A percentile compares a stretch with the other conserved stretches of the same genome.
These are phyloP conservation scores for Syncephalastrum sp. DNA, from an alignment of 371 early-diverging fungal species.

Conservation along the genomic window DNA sequence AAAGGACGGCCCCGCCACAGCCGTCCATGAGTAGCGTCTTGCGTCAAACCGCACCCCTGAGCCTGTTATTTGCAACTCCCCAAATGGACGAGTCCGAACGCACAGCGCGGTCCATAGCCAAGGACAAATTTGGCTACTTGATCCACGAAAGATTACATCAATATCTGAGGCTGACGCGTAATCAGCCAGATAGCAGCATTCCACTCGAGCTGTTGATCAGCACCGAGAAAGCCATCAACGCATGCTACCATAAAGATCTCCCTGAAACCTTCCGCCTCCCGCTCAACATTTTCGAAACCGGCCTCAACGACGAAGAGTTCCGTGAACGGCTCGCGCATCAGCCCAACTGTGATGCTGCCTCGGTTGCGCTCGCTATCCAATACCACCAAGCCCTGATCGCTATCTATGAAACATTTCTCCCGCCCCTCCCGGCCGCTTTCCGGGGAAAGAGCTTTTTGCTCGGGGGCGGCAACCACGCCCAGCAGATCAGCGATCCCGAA, in stretches of 20 bases:
- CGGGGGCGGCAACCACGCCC: conserved; percentile 1
- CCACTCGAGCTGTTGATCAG: conserved; percentile 24
- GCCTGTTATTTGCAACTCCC: conserved; percentile 1
- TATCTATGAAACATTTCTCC: conserved; percentile 35
- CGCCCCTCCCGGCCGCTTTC: conserved; percentile 13
- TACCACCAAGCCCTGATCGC: conserved; percentile 27
- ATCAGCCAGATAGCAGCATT: conserved; percentile 16
- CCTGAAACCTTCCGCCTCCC: conserved; percentile 20
- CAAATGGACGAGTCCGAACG: conserved; percentile 24
- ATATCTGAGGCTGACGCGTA: conserved; percentile 23
- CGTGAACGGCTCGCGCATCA: conserved; percentile 20
- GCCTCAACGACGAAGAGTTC: conserved; percentile 26
- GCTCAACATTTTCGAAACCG: conserved; percentile 27
- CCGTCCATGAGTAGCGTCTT: conserved; percentile 4
- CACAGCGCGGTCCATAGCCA: conserved; percentile 20
- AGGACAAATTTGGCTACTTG: conserved; percentile 15
- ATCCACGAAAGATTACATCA: conserved; percentile 11
- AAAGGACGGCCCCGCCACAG: not conserved
- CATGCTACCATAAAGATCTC: conserved; percentile 20
- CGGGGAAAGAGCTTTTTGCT: not conserved
- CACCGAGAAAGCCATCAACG: conserved; percentile 26
- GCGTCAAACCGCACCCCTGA: no score
- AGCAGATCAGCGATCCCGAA: not conserved
- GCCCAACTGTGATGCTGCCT: conserved; percentile 15
- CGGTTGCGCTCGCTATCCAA: conserved; percentile 21